Conservation (phyloP, 2,329 filamentous ascomycete species). For the Fusarium floridanum region DNA sequence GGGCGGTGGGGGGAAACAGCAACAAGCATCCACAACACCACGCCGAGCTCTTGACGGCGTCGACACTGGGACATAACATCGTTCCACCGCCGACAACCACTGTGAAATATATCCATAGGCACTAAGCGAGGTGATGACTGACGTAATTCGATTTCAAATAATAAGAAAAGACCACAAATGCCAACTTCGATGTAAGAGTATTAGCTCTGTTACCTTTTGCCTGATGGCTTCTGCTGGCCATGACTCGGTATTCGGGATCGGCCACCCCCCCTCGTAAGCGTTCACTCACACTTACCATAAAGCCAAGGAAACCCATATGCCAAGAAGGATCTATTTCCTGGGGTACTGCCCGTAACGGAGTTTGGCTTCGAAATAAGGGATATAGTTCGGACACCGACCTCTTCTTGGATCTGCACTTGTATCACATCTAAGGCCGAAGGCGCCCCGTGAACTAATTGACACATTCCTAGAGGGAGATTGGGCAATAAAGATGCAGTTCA, state of each 20-base stretch:
- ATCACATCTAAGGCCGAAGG: background rate
- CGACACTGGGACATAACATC: background rate
- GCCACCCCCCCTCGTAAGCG: background rate
- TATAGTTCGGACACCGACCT: background rate
- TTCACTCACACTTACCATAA: background rate
- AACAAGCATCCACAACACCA: background rate
- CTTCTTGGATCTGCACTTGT: background rate
- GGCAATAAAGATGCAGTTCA: background rate
- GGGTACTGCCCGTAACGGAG: background rate
- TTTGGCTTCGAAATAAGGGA: background rate
- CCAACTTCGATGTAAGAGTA: background rate
- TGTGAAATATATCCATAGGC: background rate
- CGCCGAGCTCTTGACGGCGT: background rate
- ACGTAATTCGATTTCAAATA: background rate
- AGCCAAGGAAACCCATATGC: background rate
- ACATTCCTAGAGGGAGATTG: background rate
- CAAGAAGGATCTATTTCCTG: background rate
- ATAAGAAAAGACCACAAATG: background rate
- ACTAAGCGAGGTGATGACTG: background rate
- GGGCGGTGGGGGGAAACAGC: background rate
- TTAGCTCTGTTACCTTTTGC: background rate
- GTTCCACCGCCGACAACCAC: background rate
- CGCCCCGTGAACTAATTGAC: background rate
- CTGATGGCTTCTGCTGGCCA: background rate
- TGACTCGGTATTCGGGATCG: slow-evolving; percentile 1